Evolutionary conservation across 2,329 filamentous ascomycete species (phyloP).

Genomic region (Microsporum ferrugineum): DNA sequence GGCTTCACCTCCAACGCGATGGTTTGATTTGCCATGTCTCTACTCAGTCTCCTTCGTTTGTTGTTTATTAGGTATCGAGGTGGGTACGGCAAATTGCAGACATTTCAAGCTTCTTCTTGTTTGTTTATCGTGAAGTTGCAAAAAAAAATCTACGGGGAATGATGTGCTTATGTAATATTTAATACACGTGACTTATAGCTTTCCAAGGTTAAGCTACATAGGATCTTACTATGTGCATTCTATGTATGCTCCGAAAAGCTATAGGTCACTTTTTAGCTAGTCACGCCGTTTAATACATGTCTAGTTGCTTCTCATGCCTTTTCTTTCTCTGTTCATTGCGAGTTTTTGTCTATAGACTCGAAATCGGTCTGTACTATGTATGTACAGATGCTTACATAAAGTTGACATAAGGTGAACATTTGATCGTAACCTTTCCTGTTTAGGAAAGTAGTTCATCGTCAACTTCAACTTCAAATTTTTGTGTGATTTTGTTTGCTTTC

Average conservation of each 20-base stretch:
- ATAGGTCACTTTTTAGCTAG: no score
- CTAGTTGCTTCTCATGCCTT: not conserved
- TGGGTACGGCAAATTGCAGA: not conserved
- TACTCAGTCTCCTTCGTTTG: not conserved
- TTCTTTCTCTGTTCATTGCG: not conserved
- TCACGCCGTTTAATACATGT: no score
- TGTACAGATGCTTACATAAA: not conserved
- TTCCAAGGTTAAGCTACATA: no score
- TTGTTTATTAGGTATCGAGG: not conserved
- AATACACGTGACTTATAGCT: no score
- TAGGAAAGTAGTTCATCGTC: not conserved
- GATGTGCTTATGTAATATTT: not conserved
- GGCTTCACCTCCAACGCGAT: constrained; percentile 12
- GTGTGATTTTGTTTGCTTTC: not conserved
- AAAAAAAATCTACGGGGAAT: not conserved
- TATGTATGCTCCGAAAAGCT: no score
- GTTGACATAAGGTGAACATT: not conserved
- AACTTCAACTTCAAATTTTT: not conserved
- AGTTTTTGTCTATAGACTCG: not conserved
- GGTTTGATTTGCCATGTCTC: not conserved
- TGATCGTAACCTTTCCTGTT: not conserved
- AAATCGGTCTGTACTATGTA: not conserved
- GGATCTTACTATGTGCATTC: no score
- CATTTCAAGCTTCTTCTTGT: not conserved
- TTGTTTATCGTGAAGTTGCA: not conserved